These are phyloP conservation scores for Aspergillus pseudoviridinutans DNA, from an alignment of 2,329 filamentous ascomycete genomes.

Conservation along the genomic window DNA sequence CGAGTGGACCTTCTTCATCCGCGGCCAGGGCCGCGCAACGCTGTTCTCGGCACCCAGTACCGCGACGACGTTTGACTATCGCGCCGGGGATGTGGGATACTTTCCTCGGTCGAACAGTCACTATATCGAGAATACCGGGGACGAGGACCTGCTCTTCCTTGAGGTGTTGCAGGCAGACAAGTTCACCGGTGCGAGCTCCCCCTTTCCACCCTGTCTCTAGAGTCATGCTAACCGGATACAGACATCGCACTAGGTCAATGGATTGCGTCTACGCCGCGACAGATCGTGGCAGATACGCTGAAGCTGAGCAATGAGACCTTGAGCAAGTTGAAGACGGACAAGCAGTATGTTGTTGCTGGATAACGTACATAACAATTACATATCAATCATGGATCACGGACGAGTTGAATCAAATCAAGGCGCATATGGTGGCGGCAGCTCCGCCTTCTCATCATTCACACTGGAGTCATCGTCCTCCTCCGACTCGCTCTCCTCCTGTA, in stretches of 20 bases:
- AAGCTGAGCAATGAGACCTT: constrained; percentile 40
- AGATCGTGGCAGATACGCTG: constrained; percentile 57
- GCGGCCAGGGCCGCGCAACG: constrained; percentile 67
- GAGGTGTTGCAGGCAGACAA: constrained; percentile 70
- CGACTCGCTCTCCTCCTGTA: not conserved
- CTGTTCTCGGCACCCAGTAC: constrained; percentile 67
- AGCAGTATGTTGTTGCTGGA: constrained; percentile 43
- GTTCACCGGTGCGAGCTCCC: constrained; percentile 46
- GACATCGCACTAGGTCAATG: constrained; percentile 46
- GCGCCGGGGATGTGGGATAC: constrained; percentile 70
- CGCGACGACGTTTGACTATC: constrained; percentile 72
- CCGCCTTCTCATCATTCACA: not conserved
- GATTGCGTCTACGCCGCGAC: constrained; percentile 51
- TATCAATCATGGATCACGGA: not conserved
- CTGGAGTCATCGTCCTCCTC: not conserved
- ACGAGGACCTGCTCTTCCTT: constrained; percentile 70
- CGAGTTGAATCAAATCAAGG: not conserved
- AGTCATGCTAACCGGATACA: constrained; percentile 25
- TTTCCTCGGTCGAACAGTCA: constrained; percentile 75
- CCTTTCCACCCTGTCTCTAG: not conserved
- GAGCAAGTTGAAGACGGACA: constrained; percentile 41
- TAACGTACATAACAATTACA: not conserved
- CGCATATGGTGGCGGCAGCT: not conserved
- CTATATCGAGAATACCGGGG: constrained; percentile 73
- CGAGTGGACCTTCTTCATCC: constrained; percentile 77